Evolutionary conservation across 192 early-diverging fungal species (phyloP).

Genomic region (Linnemannia exigua): DNA sequence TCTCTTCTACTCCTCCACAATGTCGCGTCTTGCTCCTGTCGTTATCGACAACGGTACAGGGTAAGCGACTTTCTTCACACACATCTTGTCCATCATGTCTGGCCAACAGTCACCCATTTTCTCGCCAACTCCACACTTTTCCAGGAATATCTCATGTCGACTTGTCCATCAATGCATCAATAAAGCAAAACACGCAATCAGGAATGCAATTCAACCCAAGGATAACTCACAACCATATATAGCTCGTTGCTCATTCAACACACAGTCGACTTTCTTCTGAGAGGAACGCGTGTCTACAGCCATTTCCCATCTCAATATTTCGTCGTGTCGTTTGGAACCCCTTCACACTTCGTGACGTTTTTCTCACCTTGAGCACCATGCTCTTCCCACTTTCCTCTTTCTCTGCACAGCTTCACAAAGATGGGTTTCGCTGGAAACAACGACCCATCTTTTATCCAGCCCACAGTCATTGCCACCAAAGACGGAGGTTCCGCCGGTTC

Average conservation of each 20-base stretch:
- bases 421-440: conserved; percentile 98
- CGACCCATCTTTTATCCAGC: conserved; percentile 97
- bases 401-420: conserved; percentile 85
- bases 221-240: background rate
- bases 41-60: conserved; percentile 99
- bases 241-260: background rate
- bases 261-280: background rate
- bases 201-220: background rate
- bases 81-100: background rate
- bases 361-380: conserved; percentile 16
- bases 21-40: conserved; percentile 79
- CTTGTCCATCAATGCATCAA: background rate
- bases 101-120: conserved; percentile 28
- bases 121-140: background rate
- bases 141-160: background rate
- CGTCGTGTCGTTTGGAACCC: background rate
- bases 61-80: conserved; percentile 63
- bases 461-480: conserved; percentile 90
- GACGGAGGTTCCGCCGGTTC: conserved; percentile 63
- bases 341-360: conserved; percentile 15
- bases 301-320: background rate
- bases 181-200: background rate
- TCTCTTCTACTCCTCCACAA: conserved; percentile 7
- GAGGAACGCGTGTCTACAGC: conserved; percentile 13
- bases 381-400: background rate